Evolutionary conservation across 1,284 basidiomycete species (phyloP).

Genomic region (Puccinia polysora): DNA sequence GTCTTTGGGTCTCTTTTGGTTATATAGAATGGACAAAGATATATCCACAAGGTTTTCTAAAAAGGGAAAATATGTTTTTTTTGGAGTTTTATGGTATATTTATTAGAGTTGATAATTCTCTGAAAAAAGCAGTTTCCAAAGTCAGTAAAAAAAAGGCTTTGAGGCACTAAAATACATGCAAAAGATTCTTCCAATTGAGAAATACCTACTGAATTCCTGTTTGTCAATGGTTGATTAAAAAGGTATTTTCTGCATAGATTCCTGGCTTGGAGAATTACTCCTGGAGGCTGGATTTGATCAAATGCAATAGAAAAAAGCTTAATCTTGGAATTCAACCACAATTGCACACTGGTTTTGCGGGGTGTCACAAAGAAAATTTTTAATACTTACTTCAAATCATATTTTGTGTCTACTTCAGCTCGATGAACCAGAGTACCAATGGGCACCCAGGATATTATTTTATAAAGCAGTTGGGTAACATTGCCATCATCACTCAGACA

Average conservation of each 20-base stretch:
- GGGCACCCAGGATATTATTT: slow-evolving; percentile 18
- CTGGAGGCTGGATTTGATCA: background rate
- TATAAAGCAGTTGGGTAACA: background rate
- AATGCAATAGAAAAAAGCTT: background rate
- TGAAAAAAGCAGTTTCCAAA: background rate
- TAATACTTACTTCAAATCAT: slow-evolving; percentile 9
- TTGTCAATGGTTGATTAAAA: background rate
- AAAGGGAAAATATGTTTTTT: slow-evolving; percentile 3
- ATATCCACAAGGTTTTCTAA: slow-evolving; percentile 4
- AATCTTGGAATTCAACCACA: background rate
- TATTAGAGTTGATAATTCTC: background rate
- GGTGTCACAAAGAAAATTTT: slow-evolving; percentile 17
- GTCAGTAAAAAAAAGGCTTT: background rate
- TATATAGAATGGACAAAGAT: background rate
- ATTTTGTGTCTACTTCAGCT: slow-evolving; percentile 28
- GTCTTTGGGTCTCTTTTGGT: background rate
- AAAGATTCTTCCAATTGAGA: background rate
- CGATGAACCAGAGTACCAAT: slow-evolving; percentile 21
- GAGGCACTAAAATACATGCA: background rate
- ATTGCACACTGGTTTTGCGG: background rate
- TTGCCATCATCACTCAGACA: background rate
- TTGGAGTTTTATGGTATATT: background rate
- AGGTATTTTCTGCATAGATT: slow-evolving; percentile 12
- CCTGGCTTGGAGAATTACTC: background rate
- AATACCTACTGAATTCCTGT: background rate